These are phyloP conservation scores for Amylostereum areolatum DNA, from an alignment of 1,284 basidiomycete genomes.

Conservation along the genomic window DNA sequence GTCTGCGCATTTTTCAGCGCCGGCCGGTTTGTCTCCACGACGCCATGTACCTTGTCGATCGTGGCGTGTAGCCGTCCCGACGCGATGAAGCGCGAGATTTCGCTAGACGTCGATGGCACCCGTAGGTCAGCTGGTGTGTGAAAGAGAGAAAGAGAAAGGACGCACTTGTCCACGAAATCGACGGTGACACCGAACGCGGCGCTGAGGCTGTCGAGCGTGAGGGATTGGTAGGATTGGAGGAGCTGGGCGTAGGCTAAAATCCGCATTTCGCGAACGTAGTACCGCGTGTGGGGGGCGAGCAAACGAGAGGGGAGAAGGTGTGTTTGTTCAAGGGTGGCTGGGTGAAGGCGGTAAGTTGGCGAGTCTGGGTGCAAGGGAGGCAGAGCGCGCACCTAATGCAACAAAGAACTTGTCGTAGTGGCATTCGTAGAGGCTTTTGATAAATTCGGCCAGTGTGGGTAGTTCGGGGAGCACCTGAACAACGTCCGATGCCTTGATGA, in stretches of 20 bases:
- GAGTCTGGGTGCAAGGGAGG: slow-evolving; percentile 4
- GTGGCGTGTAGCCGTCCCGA: slow-evolving; percentile 84
- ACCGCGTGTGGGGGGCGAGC: slow-evolving; percentile 83
- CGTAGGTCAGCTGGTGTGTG: slow-evolving; percentile 2
- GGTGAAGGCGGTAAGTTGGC: background rate
- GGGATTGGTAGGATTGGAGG: slow-evolving; percentile 85
- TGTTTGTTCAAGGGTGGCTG: slow-evolving; percentile 84
- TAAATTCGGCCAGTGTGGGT: slow-evolving; percentile 63
- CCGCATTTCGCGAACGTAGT: slow-evolving; percentile 94
- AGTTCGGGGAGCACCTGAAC: slow-evolving; percentile 67
- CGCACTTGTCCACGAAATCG: slow-evolving; percentile 83
- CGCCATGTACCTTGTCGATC: slow-evolving; percentile 91
- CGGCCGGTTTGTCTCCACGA: slow-evolving; percentile 93
- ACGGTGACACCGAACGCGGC: slow-evolving; percentile 88
- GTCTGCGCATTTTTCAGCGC: slow-evolving; percentile 86
- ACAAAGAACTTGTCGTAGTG: slow-evolving; percentile 94
- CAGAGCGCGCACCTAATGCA: slow-evolving; percentile 58
- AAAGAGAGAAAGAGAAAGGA: slow-evolving; percentile 12
- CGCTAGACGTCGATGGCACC: slow-evolving; percentile 38
- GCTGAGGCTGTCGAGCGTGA: slow-evolving; percentile 86
- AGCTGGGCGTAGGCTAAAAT: slow-evolving; percentile 93
- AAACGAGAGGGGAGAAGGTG: slow-evolving; percentile 84
- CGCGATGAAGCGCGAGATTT: slow-evolving; percentile 91
- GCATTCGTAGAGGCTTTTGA: slow-evolving; percentile 82
- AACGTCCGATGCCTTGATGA: slow-evolving; percentile 67